Evolutionary conservation across 192 early-diverging fungal genomes (phyloP).

Genomic region (Lunasporangiospora selenospora): DNA sequence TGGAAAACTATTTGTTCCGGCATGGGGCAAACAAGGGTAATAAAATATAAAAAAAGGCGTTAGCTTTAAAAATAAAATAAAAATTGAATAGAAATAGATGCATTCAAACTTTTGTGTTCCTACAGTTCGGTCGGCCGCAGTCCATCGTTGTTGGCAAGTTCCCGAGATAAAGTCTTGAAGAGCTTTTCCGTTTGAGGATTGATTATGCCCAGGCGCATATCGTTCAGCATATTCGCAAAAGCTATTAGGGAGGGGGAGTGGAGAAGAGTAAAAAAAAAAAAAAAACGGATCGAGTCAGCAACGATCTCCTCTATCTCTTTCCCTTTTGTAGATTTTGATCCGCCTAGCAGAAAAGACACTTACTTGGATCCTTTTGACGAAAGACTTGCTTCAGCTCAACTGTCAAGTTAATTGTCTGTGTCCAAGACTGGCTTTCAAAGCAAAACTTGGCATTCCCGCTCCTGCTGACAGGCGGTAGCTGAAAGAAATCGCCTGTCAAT

Average conservation of each 20-base stretch:
- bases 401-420: slow-evolving; percentile 53
- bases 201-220: slow-evolving; percentile 78
- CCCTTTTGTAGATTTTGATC: too few relatives aligned
- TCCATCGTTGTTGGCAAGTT: slow-evolving; percentile 55
- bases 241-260: slow-evolving; percentile 23
- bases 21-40: not conserved
- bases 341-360: not conserved
- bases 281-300: too few relatives aligned
- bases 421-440: slow-evolving; percentile 72
- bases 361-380: slow-evolving; percentile 79
- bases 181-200: slow-evolving; percentile 53
- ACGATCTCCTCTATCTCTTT: too few relatives aligned
- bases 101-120: too few relatives aligned
- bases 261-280: not conserved
- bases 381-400: slow-evolving; percentile 82
- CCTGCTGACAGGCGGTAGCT: slow-evolving; percentile 75
- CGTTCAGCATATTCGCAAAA: slow-evolving; percentile 85
- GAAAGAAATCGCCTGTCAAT: slow-evolving; percentile 81
- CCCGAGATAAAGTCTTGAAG: slow-evolving; percentile 58
- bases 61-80: not conserved
- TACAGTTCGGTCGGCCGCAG: slow-evolving; percentile 76
- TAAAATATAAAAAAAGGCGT: not conserved
- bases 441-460: slow-evolving; percentile 58
- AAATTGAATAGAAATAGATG: not conserved
- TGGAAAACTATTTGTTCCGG: slow-evolving; percentile 50